Base-by-base conservation (phyloP, 2,329 filamentous ascomycete species). In the Trichoderma breve region DNA sequence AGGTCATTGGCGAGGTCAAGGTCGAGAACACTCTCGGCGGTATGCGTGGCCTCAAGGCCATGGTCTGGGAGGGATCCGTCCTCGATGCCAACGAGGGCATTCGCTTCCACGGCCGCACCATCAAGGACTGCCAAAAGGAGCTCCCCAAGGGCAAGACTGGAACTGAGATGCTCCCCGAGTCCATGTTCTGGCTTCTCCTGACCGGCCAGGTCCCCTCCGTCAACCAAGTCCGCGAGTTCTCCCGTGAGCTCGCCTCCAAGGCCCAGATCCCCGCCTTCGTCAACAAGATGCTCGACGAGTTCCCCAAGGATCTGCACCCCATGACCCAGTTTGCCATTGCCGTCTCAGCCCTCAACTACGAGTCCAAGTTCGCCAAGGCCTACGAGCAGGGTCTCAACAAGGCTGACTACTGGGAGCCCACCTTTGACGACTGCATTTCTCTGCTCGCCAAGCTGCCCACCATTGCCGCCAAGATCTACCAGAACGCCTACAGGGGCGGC, bases 161-260 rank as follows among this genome's bases (percentile, higher is more conserved):
- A 78, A 97, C 94, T 6, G 95, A 98, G 85, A 99, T 98, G 96
- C 89, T 98, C 14, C 96, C 96, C 62, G 96, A 99, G 84, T 91
- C 95, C 82, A 99, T 99, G 96, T 99, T 99, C 88, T 99, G 96
- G 96, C 90, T 98, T 55, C 90, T 99, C 65, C 87, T 99, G 77
- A 99, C 96, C 11, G 96, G 96, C 73, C 88, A 97, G 83, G 93
- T 98, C 26, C 96, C 96, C 28, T 93, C 92, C 1, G 92, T 91
- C 26, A 85, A 85, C 74, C 96, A 99, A 83, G 90, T 96, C 74
- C 93, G 95, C 78, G 86, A 84, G 58, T 90, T 99, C 77, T 97
- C 94, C 61, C 89, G 91, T 72, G 92, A 98, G 82, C 87, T 98
- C 28, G 96, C 96, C 66, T 92, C 95, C 81, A 91, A 98, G 84